Evolutionary conservation across 768 basidiomycete genomes (phyloP).

Genomic region (Botryobasidium botryosum): DNA sequence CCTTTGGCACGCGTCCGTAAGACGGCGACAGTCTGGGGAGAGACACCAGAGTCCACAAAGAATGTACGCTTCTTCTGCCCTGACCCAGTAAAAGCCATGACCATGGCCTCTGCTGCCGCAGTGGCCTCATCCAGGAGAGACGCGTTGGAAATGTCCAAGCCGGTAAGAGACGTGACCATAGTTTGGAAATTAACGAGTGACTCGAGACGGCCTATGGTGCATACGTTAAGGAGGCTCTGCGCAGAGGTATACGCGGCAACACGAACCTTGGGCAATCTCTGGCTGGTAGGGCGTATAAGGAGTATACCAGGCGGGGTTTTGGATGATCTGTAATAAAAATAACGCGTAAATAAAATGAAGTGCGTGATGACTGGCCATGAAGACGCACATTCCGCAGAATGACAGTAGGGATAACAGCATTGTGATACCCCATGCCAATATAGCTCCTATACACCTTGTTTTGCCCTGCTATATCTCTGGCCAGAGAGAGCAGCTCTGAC

Average conservation of each 20-base stretch:
- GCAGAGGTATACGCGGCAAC: background rate
- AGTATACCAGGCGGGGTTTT: slow-evolving; percentile 98
- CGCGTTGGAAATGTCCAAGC: slow-evolving; percentile 91
- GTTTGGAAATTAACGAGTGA: slow-evolving; percentile 95
- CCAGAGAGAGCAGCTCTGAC: slow-evolving; percentile 59
- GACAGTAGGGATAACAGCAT: slow-evolving; percentile 87
- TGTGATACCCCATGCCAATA: slow-evolving; percentile 97
- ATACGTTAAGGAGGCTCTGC: background rate
- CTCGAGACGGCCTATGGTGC: slow-evolving; percentile 65
- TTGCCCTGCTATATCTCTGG: slow-evolving; percentile 53
- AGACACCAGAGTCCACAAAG: slow-evolving; percentile 65
- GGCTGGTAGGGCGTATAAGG: slow-evolving; percentile 94
- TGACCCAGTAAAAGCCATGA: slow-evolving; percentile 65
- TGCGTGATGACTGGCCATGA: background rate
- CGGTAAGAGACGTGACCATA: slow-evolving; percentile 85
- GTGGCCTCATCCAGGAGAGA: slow-evolving; percentile 91
- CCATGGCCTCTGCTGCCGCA: slow-evolving; percentile 92
- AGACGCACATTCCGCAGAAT: slow-evolving; percentile 70
- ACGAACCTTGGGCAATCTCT: slow-evolving; percentile 88
- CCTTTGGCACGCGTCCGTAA: slow-evolving; percentile 83
- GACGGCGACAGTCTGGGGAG: slow-evolving; percentile 82
- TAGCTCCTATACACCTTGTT: slow-evolving; percentile 83
- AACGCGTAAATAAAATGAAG: too few relatives aligned
- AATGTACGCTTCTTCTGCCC: slow-evolving; percentile 66
- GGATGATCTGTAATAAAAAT: slow-evolving; percentile 70